Base-by-base conservation (phyloP, 2,329 filamentous ascomycete species). In the Penicillium concentricum region DNA sequence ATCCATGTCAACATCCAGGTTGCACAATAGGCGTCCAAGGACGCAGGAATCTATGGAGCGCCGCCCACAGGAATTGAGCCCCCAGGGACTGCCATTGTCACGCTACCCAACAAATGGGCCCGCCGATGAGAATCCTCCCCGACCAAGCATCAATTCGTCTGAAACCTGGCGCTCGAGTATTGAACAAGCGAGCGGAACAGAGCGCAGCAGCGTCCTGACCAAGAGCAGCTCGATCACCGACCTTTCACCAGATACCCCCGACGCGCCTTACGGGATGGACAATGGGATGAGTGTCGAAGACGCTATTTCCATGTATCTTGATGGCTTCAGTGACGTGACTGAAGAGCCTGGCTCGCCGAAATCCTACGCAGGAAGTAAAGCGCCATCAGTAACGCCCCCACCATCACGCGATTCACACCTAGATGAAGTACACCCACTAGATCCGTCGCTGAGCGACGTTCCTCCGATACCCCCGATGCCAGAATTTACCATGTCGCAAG, bases 141-240 rank as follows among this genome's bases (percentile, higher is more conserved):
- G 85, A 24, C 80, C 82, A 15, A 87, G 85, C 60, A 80, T 84
- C 61, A 80, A 84, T 52, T 88, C 85, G 4, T 82, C 79, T 26
- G 74, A 84, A 69, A 88, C 85, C 4, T 84, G 78, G 4, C 79
- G 80, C 53, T 87, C 84, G 16, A 87, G 84, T 67, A 74, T 80
- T 39, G 74, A 83, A 49, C 82, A 83, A 42, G 69, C 78, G 7
- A 84, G 82, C 60, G 82, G 83, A n/a, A 95, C 91, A 1, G 90
- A 93, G 69, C 83, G 90, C 59, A 95, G 90, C 72, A 96, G 92
- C 69, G 81, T 94, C 48, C 73, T 88, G 61, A 94, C 91, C 4
- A 91, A 90, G 65, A 85, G 86, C 58, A 95, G 89, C 77, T 92
- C 89, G 2, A 81, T 87, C 51, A 88, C 81, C 77, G 76, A 94